phyloP scores from a whole-genome alignment of 305 asterid genomes.

The Fraxinus xanthoxyloides region DNA sequence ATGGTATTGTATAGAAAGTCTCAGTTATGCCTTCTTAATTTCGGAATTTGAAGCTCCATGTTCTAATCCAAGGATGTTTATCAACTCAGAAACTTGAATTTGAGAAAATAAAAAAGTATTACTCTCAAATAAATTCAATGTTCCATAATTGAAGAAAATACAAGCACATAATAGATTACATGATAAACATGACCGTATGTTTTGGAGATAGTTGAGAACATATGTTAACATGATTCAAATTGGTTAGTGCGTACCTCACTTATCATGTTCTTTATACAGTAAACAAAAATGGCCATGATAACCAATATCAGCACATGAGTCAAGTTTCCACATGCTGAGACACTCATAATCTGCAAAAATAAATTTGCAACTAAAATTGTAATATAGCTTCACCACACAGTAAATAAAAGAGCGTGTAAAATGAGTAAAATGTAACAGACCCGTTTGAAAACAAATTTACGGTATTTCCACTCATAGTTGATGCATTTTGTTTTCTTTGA shows the following conservation, averaged over 20 bases:
- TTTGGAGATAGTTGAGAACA: background rate
- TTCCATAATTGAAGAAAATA: background rate
- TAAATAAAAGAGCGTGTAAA: background rate
- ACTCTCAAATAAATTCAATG: background rate
- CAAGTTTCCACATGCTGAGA: conserved; percentile 61
- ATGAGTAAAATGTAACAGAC: background rate
- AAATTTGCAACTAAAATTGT: conserved; percentile 8
- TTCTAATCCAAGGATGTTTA: conserved; percentile 49
- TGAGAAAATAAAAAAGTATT: background rate
- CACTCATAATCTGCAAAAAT: conserved; percentile 49
- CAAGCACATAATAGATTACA: background rate
- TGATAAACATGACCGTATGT: background rate
- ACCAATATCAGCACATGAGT: conserved; percentile 72
- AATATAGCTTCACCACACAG: background rate
- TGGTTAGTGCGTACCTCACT: conserved; percentile 51
- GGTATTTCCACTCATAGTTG: background rate
- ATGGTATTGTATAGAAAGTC: conserved; percentile 53
- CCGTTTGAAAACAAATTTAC: background rate
- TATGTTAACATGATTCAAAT: background rate
- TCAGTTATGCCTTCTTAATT: conserved; percentile 52
- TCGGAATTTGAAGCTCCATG: conserved; percentile 46
- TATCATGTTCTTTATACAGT: conserved; percentile 52
- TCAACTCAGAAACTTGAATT: conserved; percentile 43
- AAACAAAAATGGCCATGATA: conserved; percentile 54
- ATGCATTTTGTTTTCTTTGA: background rate